These are phyloP conservation scores for Globisporangium nunn DNA, from an alignment of 352 stramenopile genomes.

Conservation along the genomic window DNA sequence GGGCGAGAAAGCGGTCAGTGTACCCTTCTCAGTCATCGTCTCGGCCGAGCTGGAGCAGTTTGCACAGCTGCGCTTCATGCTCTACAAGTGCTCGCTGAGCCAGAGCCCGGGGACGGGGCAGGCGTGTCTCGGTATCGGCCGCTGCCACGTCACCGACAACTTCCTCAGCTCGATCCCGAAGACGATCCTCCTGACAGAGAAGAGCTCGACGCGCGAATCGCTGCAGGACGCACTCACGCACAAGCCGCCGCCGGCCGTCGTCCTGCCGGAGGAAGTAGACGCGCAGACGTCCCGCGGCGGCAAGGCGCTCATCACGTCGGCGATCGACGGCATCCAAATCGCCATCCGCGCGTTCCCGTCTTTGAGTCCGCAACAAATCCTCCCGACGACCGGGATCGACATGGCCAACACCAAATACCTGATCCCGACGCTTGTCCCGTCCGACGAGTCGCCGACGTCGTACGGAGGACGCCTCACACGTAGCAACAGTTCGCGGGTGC, in stretches of 20 bases:
- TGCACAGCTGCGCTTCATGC: slow-evolving; percentile 56
- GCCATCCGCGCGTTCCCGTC: slow-evolving; percentile 51
- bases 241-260: background rate
- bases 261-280: slow-evolving; percentile 8
- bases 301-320: slow-evolving; percentile 8
- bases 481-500: slow-evolving; percentile 26
- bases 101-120: slow-evolving; percentile 37
- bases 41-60: slow-evolving; percentile 44
- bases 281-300: slow-evolving; percentile 9
- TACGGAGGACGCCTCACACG: slow-evolving; percentile 23
- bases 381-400: slow-evolving; percentile 55
- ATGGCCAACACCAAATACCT: slow-evolving; percentile 76
- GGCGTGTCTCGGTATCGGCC: slow-evolving; percentile 38
- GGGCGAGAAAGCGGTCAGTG: slow-evolving; percentile 16
- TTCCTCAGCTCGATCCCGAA: slow-evolving; percentile 34
- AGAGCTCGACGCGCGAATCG: slow-evolving; percentile 30
- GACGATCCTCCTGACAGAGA: slow-evolving; percentile 42
- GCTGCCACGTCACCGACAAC: slow-evolving; percentile 48
- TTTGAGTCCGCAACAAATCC: slow-evolving; percentile 33
- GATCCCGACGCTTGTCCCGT: slow-evolving; percentile 48
- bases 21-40: slow-evolving; percentile 58
- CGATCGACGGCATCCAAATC: slow-evolving; percentile 27
- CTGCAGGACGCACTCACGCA: slow-evolving; percentile 9
- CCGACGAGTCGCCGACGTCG: slow-evolving; percentile 5
- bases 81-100: slow-evolving; percentile 46